A percentile compares a stretch with the other conserved stretches of the same genome.
phyloP scores from a whole-genome alignment of 169 alveolate species.

The Theileria luwenshuni region DNA sequence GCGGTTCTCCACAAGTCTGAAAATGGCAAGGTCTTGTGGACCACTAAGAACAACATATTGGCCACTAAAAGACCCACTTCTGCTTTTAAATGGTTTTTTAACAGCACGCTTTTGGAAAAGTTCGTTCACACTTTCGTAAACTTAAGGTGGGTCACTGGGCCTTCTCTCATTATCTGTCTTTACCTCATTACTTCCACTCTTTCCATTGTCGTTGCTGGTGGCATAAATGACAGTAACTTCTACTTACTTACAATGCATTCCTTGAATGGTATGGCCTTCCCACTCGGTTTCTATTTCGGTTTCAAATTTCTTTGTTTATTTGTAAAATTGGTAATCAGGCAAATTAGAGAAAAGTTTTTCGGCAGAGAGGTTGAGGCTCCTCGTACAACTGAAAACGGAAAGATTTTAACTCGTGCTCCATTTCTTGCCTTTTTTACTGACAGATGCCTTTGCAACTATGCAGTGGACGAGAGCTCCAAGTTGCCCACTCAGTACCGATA shows the following conservation, averaged over 20 bases:
- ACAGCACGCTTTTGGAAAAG: not conserved
- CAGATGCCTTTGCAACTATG: slow-evolving; percentile 23
- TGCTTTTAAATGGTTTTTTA: not conserved
- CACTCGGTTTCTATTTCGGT: not conserved
- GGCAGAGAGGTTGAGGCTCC: not conserved
- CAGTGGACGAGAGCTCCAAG: slow-evolving; percentile 7
- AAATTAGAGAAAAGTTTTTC: not conserved
- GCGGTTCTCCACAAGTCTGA: not conserved
- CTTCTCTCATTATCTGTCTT: not conserved
- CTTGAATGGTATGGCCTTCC: slow-evolving; percentile 8
- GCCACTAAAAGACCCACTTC: slow-evolving; percentile 11
- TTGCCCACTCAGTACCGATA: slow-evolving; percentile 9
- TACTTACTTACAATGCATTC: not conserved
- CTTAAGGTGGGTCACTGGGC: not conserved
- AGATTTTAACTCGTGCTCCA: not conserved
- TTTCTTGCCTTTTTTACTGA: slow-evolving; percentile 12
- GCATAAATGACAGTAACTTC: slow-evolving; percentile 11
- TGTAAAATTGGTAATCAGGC: not conserved
- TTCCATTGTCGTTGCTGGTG: not conserved
- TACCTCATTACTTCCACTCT: not conserved
- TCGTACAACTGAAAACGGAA: not conserved
- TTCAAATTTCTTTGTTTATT: not conserved
- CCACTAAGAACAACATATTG: not conserved
- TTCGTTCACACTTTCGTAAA: not conserved
- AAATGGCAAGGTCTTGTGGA: not conserved